These are phyloP conservation scores for Metschnikowia lunata DNA, from an alignment of 805 yeast genomes.

Conservation along the genomic window DNA sequence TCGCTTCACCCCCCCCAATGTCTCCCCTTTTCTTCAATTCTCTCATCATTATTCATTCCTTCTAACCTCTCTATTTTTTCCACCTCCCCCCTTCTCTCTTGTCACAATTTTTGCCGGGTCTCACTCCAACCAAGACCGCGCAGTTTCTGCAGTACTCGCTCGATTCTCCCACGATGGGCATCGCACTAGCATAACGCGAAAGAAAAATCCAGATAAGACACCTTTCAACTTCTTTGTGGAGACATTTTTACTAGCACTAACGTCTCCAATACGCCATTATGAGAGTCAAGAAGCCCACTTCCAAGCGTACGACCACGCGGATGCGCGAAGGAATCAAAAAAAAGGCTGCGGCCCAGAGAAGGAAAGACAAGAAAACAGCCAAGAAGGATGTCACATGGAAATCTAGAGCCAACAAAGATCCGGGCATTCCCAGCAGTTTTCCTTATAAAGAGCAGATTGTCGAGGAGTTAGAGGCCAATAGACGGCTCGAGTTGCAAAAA, in stretches of 20 bases:
- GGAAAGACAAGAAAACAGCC: conserved; percentile 75
- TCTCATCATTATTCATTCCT: no score
- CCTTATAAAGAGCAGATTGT: conserved; percentile 89
- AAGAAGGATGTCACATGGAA: conserved; percentile 95
- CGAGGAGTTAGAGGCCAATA: conserved; percentile 61
- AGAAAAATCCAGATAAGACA: background rate
- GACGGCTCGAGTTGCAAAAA: conserved; percentile 52
- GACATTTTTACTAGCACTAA: no score
- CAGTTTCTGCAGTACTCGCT: background rate
- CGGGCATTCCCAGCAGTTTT: conserved; percentile 91
- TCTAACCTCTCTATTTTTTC: no score
- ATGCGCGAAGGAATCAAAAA: conserved; percentile 95
- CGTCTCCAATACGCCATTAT: conserved; percentile 15
- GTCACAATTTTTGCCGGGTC: background rate
- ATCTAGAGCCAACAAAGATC: conserved; percentile 77
- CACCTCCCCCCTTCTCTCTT: background rate
- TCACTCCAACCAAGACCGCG: background rate
- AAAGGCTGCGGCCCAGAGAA: conserved; percentile 87
- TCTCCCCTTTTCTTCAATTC: no score
- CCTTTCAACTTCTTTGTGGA: background rate
- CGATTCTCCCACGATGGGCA: background rate
- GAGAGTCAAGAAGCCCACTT: conserved; percentile 61
- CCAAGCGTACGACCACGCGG: conserved; percentile 87
- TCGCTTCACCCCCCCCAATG: no score
- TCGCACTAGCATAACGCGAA: background rate